A percentile compares a stretch with the other conserved stretches of the same genome.
phyloP scores from a whole-genome alignment of 2,329 filamentous ascomycete species.

The Trichoderma polysporum region DNA sequence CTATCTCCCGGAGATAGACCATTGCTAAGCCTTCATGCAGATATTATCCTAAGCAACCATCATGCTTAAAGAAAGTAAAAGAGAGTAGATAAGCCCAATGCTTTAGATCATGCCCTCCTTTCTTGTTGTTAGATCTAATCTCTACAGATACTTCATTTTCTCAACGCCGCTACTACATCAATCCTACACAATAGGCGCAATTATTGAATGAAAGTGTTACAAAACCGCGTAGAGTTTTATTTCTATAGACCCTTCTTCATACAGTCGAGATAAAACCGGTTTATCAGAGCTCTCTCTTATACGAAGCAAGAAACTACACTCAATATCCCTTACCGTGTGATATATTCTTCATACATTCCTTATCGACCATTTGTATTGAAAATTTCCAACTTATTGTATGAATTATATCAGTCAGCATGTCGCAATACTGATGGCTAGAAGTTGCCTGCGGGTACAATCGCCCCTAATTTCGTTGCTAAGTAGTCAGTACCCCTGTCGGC shows the following conservation, averaged over 20 bases:
- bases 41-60: background rate
- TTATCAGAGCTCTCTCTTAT: background rate
- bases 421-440: too few relatives aligned
- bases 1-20: background rate
- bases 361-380: background rate
- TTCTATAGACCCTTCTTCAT: background rate
- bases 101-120: too few relatives aligned
- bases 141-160: background rate
- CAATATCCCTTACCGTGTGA: background rate
- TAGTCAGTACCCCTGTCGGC: background rate
- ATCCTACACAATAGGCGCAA: background rate
- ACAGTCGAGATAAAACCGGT: background rate
- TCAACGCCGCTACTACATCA: background rate
- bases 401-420: background rate
- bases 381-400: too few relatives aligned
- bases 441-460: background rate
- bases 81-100: background rate
- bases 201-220: too few relatives aligned
- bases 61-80: background rate
- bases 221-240: too few relatives aligned
- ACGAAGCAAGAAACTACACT: background rate
- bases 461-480: background rate
- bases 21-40: background rate
- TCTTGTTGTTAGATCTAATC: background rate
- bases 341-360: background rate